Evolutionary conservation across 2,329 filamentous ascomycete species (phyloP).

Genomic region (Colletotrichum melonis): DNA sequence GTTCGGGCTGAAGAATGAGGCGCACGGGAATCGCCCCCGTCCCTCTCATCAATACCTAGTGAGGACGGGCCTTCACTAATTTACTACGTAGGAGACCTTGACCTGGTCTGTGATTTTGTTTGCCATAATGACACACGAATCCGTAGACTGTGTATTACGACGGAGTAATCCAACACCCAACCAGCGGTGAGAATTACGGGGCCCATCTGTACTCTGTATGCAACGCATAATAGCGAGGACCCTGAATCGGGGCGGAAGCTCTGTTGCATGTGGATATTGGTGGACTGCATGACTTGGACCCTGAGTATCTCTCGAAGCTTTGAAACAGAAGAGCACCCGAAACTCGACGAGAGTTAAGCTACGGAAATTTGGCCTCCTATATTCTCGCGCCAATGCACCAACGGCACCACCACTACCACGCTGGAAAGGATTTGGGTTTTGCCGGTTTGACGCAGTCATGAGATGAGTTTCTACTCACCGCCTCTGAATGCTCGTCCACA

Average conservation of each 20-base stretch:
- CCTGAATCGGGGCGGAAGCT: conserved; percentile 21
- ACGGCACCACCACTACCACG: neutral
- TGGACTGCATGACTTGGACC: conserved; percentile 32
- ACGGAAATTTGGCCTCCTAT: neutral
- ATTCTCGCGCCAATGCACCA: neutral
- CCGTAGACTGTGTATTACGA: neutral
- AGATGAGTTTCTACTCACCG: conserved; percentile 12
- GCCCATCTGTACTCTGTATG: neutral
- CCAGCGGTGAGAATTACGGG: conserved; percentile 25
- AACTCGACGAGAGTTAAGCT: conserved; percentile 21
- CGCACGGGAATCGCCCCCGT: conserved; percentile 9
- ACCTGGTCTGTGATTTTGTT: conserved; percentile 17
- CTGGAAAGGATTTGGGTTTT: neutral
- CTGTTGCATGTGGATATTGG: conserved; percentile 4
- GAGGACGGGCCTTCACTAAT: conserved; percentile 14
- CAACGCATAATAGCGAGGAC: conserved; percentile 24
- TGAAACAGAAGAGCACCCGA: conserved; percentile 30
- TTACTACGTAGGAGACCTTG: conserved; percentile 9
- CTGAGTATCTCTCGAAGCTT: conserved; percentile 27
- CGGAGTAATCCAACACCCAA: conserved; percentile 6
- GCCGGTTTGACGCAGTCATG: conserved; percentile 1
- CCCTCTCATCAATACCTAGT: conserved; percentile 16
- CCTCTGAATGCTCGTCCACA: neutral
- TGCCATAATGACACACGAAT: neutral
- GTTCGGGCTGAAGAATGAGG: conserved; percentile 31